Evolutionary conservation across 306 rosid species (phyloP), one percentile per base, ranked within the genome.

Genomic region (Cotoneaster glaucophyllus): DNA sequence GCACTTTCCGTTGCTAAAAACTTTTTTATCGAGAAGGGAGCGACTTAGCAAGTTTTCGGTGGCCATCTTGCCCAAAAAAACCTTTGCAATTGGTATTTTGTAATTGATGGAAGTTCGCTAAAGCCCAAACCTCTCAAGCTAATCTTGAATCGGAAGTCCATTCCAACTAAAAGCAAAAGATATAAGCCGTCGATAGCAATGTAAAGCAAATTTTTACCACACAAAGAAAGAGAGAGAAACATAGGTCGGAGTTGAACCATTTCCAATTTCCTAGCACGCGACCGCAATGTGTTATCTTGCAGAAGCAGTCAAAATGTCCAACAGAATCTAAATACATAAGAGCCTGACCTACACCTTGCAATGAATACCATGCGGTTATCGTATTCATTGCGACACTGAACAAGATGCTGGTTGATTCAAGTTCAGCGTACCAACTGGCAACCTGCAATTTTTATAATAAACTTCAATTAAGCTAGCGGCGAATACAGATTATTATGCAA

Each of bases 381-480:
- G 19, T 50, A 7, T 45, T 69, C 62, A 77, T 64, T 77, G 87
- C 10, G 84, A 64, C 67, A 65, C 82, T 4, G 85, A 76, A 67
- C 76, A 71, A 6, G 80, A 31, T 48, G 85, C 66, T 39, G 26
- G 70, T 74, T 68, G 78, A 11, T 31, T 74, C 52, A 61, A 4
- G 56, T 83, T 73, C 29, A 70, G 6, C 14, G 21, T 15, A 48
- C 67, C 21, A 14, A 37, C 39, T 5, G 75, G 69, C 14, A 34
- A 22, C 82, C 88, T 88, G 79, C 71, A 84, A 74, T 70, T 79
- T 54, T 57, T 63, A 71, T 18, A 72, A 78, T 22, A 48, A 15
- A 31, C 15, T 59, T 56, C 63, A 75, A 58, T 64, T 63, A 77
- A n/a, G 54, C 81, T 45, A 14, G 39, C 8, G 39, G 18, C 18